phyloP scores from a whole-genome alignment of 495 filamentous ascomycete genomes.

The Penicillium bovifimosum region DNA sequence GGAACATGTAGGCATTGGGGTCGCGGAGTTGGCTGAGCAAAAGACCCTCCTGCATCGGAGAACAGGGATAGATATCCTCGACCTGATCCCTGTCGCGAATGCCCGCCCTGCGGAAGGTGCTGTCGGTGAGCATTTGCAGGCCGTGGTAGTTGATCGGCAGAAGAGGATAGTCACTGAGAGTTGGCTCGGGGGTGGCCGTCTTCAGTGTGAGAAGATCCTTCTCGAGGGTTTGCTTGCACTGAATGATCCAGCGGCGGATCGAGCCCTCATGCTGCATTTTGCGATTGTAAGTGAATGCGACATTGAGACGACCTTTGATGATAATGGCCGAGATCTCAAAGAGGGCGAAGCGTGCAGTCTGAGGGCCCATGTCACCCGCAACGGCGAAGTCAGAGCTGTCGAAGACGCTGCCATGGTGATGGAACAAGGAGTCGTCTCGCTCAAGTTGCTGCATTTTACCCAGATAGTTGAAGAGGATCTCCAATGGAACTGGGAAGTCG shows the following conservation, averaged over 20 bases:
- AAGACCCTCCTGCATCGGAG: conserved; percentile 61
- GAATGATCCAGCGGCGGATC: conserved; percentile 55
- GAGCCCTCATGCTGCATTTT: conserved; percentile 51
- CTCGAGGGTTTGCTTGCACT: conserved; percentile 54
- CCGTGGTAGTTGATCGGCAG: conserved; percentile 56
- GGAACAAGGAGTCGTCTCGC: conserved; percentile 53
- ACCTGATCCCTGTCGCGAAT: conserved; percentile 41
- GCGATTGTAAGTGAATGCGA: conserved; percentile 58
- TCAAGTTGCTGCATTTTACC: conserved; percentile 57
- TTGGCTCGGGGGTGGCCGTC: conserved; percentile 47
- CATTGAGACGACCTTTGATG: conserved; percentile 51
- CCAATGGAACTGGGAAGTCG: conserved; percentile 52
- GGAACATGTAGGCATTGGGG: conserved; percentile 41
- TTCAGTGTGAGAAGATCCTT: conserved; percentile 48
- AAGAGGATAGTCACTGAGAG: conserved; percentile 58
- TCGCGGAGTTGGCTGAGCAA: conserved; percentile 57
- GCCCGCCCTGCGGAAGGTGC: conserved; percentile 45
- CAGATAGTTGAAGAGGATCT: conserved; percentile 66
- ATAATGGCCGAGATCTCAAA: conserved; percentile 60
- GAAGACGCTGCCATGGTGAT: conserved; percentile 50
- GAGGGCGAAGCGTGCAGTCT: conserved; percentile 51
- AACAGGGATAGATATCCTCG: conserved; percentile 60
- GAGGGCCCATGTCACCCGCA: conserved; percentile 40
- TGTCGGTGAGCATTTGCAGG: conserved; percentile 35
- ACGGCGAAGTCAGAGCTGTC: conserved; percentile 38